Base-by-base conservation (phyloP, 768 basidiomycete genomes). In the Serendipita sp. region DNA sequence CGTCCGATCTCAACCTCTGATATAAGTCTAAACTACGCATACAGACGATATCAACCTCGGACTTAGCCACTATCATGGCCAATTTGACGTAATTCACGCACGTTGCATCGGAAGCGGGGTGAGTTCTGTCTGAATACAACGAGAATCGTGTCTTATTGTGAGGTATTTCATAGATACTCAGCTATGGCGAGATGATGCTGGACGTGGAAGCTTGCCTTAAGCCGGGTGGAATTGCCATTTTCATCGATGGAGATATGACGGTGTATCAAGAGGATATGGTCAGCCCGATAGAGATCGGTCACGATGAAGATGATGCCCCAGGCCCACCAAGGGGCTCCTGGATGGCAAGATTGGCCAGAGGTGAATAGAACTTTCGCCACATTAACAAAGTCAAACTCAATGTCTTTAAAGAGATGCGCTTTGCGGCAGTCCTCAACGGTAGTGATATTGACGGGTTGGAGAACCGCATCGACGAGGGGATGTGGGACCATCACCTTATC, bases 51-150 rank as follows among this genome's bases (percentile, higher is more conserved):
- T 87, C 66, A 82, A 69, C 58, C 62, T 67, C 63, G 66, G 66
- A 18, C 66, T 54, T 63, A 85, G 71, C 76, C 80, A 66, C 74
- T 73, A 69, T 79, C 74, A 80, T 70, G 76, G 74, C 38, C 76
- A 83, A 52, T 88, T 86, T 68, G 83, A 88, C 71, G 75, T 88
- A 68, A 78, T 88, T 51, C 86, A 88, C 70, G 85, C 83, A 44
- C 81, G 86, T 63, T 84, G 79, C 41, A 78, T 87, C 71, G 84
- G 86, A 69, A 81, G 79, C 32, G 85, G 86, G 64, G 83, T 85
- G 71, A 72, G 83, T 73, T 48, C 66, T 8, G 5, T 32, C 7
- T 51, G 8, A 18, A 51, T n/a, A 5, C 8, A n/a, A 5, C n/a
- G 68, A 67, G 35, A 64, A 56, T 46, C 48, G 68, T 38, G 71